Evolutionary conservation across 2,329 filamentous ascomycete species (phyloP), one percentile per base, ranked within the genome.

Genomic region (Colletotrichum lupini): DNA sequence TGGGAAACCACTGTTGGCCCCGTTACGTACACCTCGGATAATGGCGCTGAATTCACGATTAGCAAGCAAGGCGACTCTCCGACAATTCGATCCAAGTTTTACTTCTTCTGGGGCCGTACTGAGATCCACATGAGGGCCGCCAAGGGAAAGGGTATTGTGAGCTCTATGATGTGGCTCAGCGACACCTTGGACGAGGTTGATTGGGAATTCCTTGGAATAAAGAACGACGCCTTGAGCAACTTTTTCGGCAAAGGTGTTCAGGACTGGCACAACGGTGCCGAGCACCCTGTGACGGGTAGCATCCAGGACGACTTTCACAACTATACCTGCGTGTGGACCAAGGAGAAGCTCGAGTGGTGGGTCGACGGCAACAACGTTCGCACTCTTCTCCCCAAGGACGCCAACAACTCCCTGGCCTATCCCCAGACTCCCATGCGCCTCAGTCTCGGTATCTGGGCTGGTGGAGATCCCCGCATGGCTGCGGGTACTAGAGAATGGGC

Each of bases 161-260:
- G 92, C 78, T 91, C 93, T 74, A 92, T 97, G 79, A 95, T 97
- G 80, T 88, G 96, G 82, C 88, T 97, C 76, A 96, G 93, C 63
- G 93, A 97, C 77, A 92, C 95, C 77, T 87, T 96, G 16, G 95
- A 97, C 80, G 94, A 97, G 83, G 92, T 97, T 53, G 95, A 98
- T 80, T 96, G 94, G 90, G 94, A 97, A 80, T 93, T 94, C 79
- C 87, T 95, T 72, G 94, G 94, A 58, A 88, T 88, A 69, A 92
- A 94, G 79, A 82, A 85, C 68, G 89, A 86, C 19, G 92, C 90
- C 9, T 88, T 93, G 77, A 92, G 90, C 76, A 95, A 96, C 85
- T 96, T 92, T 83, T 96, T 93, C 78, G 92, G 93, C 81, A 95
- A 95, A 85, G 94, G 93, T 61, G 86, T 83, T 84, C 85, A 90